These are phyloP conservation scores for Craspedostauros australis DNA, from an alignment of 108 stramenopile genomes.

Conservation along the genomic window DNA sequence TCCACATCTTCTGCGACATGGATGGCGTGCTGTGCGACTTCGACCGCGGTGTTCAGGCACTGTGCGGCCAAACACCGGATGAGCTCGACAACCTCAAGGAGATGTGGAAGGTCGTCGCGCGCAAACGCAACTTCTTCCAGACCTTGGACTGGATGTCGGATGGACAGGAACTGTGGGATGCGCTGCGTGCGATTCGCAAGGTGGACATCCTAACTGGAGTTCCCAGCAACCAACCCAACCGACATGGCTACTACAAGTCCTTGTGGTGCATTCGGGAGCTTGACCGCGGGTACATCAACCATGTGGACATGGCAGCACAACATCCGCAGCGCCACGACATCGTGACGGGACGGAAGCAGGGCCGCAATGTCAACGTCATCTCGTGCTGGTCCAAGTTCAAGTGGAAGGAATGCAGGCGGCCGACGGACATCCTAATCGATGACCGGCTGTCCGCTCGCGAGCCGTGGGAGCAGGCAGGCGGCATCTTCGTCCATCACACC, in stretches of 20 bases:
- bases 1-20: constrained; percentile 72
- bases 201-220: constrained; percentile 72
- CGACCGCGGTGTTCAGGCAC: constrained; percentile 46
- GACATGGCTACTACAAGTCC: constrained; percentile 48
- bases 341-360: too few relatives aligned
- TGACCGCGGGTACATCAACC: constrained; percentile 23
- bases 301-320: constrained; percentile 65
- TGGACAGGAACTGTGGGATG: constrained; percentile 58
- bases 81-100: too few relatives aligned
- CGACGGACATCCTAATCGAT: constrained; percentile 61
- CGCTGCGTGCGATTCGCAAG: constrained; percentile 23
- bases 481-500: constrained; percentile 70
- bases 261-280: constrained; percentile 70
- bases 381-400: constrained; percentile 82
- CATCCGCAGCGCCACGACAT: neutral
- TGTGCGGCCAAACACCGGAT: constrained; percentile 16
- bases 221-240: constrained; percentile 27
- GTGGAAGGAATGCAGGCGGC: constrained; percentile 47
- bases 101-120: constrained; percentile 52
- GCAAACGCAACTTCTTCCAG: constrained; percentile 40
- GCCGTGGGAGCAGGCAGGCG: constrained; percentile 61
- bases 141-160: constrained; percentile 64
- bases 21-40: constrained; percentile 82
- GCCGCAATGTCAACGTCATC: constrained; percentile 52
- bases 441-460: constrained; percentile 43